Conservation (phyloP, 495 filamentous ascomycete species). For the Podospora pseudoanserina region DNA sequence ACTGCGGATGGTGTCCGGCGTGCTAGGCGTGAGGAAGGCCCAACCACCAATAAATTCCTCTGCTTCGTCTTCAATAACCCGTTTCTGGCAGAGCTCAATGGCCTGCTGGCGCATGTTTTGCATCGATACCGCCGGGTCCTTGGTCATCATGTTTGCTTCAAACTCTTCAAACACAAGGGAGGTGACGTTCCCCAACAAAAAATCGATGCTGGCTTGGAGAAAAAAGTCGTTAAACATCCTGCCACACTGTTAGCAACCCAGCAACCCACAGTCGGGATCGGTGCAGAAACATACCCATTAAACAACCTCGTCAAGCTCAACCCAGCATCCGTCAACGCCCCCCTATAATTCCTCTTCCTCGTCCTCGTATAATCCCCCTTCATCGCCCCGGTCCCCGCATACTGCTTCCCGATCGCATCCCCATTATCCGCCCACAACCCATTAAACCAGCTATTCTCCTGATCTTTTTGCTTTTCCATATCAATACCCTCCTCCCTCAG, state of each 20-base stretch:
- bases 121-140: slow-evolving; percentile 83
- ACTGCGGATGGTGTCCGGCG: slow-evolving; percentile 60
- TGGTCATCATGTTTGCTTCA: slow-evolving; percentile 78
- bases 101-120: slow-evolving; percentile 78
- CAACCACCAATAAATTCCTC: slow-evolving; percentile 85
- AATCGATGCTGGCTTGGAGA: slow-evolving; percentile 90
- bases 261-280: too few species aligned
- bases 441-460: slow-evolving; percentile 86
- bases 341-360: slow-evolving; percentile 82
- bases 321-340: slow-evolving; percentile 88
- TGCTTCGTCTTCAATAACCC: slow-evolving; percentile 74
- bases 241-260: slow-evolving; percentile 23
- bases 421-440: slow-evolving; percentile 94
- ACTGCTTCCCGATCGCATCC: slow-evolving; percentile 67
- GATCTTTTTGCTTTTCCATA: slow-evolving; percentile 64
- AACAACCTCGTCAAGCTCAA: slow-evolving; percentile 74
- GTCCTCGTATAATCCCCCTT: slow-evolving; percentile 96
- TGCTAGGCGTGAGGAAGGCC: slow-evolving; percentile 59
- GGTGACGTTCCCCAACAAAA: slow-evolving; percentile 83
- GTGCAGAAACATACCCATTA: slow-evolving; percentile 44
- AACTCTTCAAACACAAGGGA: slow-evolving; percentile 85
- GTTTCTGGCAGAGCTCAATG: slow-evolving; percentile 78
- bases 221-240: slow-evolving; percentile 97
- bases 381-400: slow-evolving; percentile 86
- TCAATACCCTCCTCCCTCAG: slow-evolving; percentile 69